Base-by-base conservation (phyloP, 2,329 filamentous ascomycete species). In the Basipetospora sp. region DNA sequence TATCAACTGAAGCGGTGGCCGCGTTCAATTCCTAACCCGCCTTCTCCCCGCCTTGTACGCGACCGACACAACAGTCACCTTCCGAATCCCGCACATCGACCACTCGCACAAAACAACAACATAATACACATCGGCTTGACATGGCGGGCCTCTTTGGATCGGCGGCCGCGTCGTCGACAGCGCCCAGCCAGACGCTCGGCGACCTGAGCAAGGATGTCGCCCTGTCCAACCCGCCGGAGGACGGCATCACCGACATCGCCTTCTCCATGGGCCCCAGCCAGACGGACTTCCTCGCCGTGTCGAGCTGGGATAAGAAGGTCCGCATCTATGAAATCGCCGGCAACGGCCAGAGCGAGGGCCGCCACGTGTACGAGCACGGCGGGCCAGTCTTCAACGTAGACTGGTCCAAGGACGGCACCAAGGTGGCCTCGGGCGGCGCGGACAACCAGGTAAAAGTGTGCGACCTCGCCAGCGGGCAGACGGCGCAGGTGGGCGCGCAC, bases 221-320 rank as follows among this genome's bases (percentile, higher is more conserved):
- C 38, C 66, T 98, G 40, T 71, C 64, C 42, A 72, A 78, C 45
- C 81, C 82, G 11, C 90, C 90, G 16, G 78, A 84, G 48, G 90
- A 98, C 60, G 83, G 81, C 58, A 80, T 96, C 52, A 87, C 87
- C 26, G 84, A 86, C 53, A 69, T 98, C 42, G 66, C 75, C 34
- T 98, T 94, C 63, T 87, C 80, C 11, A 75, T 80, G 52, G 67
- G 52, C 52, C 36, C 18, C 20, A 31, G 36, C 15, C 62, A 43
- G 52, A 65, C 54, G 51, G 85, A 96, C 50, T 81, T 92, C 54
- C 69, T 98, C 14, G 86, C 88, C 17, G 83, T 94, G 26, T 67
- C 85, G 34, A 94, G 85, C 50, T 98, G 90, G 90, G 90, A 98
- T 62, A 93, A 92, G 65, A 93, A 94, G 58, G 85, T 96, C 45